Conservation (phyloP, 805 yeast species). For the Wickerhamiella parazyma region DNA sequence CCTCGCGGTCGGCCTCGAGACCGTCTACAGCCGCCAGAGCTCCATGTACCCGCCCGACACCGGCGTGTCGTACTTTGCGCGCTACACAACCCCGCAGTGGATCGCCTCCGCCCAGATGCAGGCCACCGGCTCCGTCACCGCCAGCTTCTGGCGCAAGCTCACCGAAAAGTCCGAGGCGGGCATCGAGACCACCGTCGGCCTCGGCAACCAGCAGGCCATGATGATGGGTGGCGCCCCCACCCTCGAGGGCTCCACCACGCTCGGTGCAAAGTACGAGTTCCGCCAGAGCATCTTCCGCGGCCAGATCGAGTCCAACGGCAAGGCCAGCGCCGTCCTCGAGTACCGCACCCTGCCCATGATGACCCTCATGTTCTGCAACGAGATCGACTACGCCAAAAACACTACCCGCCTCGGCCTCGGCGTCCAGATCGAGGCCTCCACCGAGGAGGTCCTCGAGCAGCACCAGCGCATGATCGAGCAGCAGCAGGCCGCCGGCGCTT, state of each 20-base stretch:
- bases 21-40: constrained; percentile 57
- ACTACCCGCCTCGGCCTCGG: constrained; percentile 84
- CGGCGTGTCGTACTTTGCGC: constrained; percentile 76
- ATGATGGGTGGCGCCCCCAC: constrained; percentile 71
- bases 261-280: constrained; percentile 96
- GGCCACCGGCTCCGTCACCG: constrained; percentile 80
- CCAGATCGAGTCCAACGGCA: constrained; percentile 81
- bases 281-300: constrained; percentile 94
- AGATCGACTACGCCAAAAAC: constrained; percentile 73
- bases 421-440: constrained; percentile 89
- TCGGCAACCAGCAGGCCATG: constrained; percentile 40
- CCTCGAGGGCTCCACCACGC: constrained; percentile 79
- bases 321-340: constrained; percentile 81
- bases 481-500: constrained; percentile 5
- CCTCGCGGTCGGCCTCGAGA: constrained; percentile 81
- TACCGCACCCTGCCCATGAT: constrained; percentile 87
- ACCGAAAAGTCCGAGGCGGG: constrained; percentile 70
- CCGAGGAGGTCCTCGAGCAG: constrained; percentile 69
- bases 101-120: constrained; percentile 85
- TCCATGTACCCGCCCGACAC: constrained; percentile 80
- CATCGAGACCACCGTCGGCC: constrained; percentile 23
- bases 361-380: constrained; percentile 78
- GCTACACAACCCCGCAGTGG: constrained; percentile 84
- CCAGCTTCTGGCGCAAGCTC: constrained; percentile 89
- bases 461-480: constrained; percentile 19